A percentile compares a stretch with the other conserved stretches of the same genome.
Evolutionary conservation across 805 yeast species (phyloP).

Genomic region (Candida sphagnicola): DNA sequence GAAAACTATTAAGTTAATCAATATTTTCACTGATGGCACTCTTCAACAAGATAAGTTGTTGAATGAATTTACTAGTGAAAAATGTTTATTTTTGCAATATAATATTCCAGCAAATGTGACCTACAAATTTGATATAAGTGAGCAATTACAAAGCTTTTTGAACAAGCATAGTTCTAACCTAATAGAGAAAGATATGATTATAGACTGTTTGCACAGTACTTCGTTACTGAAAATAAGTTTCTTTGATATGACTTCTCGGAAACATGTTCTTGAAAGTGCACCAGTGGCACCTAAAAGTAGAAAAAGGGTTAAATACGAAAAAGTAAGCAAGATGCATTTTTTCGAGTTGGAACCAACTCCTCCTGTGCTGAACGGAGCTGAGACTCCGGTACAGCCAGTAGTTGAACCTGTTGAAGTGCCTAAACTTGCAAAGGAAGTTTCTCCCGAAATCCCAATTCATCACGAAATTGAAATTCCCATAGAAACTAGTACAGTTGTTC

Average conservation of each 20-base stretch:
- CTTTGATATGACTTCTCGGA: background rate
- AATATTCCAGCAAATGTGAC: background rate
- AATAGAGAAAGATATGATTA: background rate
- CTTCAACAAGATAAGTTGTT: constrained; percentile 2
- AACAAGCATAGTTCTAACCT: background rate
- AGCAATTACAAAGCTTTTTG: background rate
- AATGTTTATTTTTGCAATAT: constrained; percentile 1
- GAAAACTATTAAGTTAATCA: background rate
- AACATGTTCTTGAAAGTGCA: constrained; percentile 1
- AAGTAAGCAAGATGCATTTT: constrained; percentile 30
- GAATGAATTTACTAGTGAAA: constrained; percentile 1
- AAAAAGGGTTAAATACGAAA: constrained; percentile 29
- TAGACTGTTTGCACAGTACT: background rate
- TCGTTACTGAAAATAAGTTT: background rate
- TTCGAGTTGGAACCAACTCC: constrained; percentile 21
- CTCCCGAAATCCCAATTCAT: too few relatives aligned
- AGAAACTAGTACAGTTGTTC: too few relatives aligned
- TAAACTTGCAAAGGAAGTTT: too few relatives aligned
- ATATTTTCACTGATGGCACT: constrained; percentile 2
- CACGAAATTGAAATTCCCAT: too few relatives aligned
- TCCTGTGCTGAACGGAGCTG: too few relatives aligned
- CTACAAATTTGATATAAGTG: background rate
- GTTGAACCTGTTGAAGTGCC: too few relatives aligned
- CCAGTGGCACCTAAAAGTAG: constrained; percentile 11
- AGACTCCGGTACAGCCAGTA: too few relatives aligned